Evolutionary conservation across 345 rosid species (phyloP).

Genomic region (Citrus unshiu): DNA sequence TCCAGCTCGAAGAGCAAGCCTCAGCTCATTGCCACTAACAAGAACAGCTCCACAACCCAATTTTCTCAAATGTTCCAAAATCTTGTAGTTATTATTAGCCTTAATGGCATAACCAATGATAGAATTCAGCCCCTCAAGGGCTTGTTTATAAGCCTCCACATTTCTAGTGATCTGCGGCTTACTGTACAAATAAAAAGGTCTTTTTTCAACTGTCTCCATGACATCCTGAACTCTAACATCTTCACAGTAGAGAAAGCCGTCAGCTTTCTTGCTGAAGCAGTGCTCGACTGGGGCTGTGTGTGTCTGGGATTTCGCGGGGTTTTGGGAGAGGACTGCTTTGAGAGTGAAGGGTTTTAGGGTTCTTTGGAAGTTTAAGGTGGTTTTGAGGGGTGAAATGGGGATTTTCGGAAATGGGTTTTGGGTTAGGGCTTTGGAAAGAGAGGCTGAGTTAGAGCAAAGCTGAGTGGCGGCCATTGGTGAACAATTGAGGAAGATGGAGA

Average conservation of each 20-base stretch:
- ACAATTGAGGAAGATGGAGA: not conserved
- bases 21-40: constrained; percentile 95
- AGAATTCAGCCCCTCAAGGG: constrained; percentile 62
- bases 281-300: constrained; percentile 44
- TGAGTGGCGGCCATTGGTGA: constrained; percentile 38
- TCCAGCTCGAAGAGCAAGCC: constrained; percentile 82
- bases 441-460: constrained; percentile 25
- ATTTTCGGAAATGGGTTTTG: constrained; percentile 37
- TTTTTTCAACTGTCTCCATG: constrained; percentile 71
- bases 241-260: constrained; percentile 90
- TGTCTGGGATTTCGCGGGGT: constrained; percentile 30
- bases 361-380: constrained; percentile 20
- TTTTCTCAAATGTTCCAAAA: constrained; percentile 87
- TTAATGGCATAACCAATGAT: constrained; percentile 91
- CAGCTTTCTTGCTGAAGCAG: constrained; percentile 72
- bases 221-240: constrained; percentile 72
- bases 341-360: constrained; percentile 43
- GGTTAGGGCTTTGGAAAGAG: constrained; percentile 36
- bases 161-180: constrained; percentile 89
- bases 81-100: constrained; percentile 87
- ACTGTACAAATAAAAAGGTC: constrained; percentile 89
- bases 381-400: constrained; percentile 36
- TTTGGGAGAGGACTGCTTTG: constrained; percentile 53
- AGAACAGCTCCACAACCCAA: constrained; percentile 94
- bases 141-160: constrained; percentile 71